Conservation (phyloP, 305 asterid species). For the Fraxinus latifolia region DNA sequence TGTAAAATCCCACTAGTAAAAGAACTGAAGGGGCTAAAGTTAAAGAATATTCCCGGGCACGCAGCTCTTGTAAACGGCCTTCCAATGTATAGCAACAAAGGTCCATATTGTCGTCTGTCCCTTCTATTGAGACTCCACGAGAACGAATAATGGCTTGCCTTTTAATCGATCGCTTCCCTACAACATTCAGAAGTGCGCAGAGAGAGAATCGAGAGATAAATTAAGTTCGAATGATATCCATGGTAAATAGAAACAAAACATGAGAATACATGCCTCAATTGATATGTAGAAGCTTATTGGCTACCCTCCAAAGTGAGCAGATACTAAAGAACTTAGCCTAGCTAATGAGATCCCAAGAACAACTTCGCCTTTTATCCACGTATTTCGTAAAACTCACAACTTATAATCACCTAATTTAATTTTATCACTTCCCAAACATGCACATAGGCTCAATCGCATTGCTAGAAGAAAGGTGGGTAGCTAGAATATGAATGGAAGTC, state of each 20-base stretch:
- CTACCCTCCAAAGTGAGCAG: not conserved
- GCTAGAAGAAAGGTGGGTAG: not conserved
- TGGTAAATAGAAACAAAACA: not conserved
- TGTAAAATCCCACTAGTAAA: not conserved
- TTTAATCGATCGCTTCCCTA: conserved; percentile 66
- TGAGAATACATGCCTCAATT: not conserved
- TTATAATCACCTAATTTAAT: no score
- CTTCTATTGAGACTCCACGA: conserved; percentile 56
- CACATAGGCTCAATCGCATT: not conserved
- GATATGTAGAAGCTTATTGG: not conserved
- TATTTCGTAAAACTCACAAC: not conserved
- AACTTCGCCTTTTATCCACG: not conserved
- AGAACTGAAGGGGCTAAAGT: not conserved
- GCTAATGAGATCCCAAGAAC: not conserved
- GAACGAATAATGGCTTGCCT: conserved; percentile 68
- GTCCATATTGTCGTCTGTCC: not conserved
- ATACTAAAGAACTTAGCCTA: not conserved
- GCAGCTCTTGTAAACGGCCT: not conserved
- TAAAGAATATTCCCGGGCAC: not conserved
- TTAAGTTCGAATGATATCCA: not conserved
- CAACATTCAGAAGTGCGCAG: not conserved
- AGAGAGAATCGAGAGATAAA: not conserved
- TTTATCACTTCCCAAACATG: not conserved
- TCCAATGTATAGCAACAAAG: not conserved
- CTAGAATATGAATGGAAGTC: not conserved